Conservation (phyloP, 768 basidiomycete genomes). For the Heimioporus sp. region DNA sequence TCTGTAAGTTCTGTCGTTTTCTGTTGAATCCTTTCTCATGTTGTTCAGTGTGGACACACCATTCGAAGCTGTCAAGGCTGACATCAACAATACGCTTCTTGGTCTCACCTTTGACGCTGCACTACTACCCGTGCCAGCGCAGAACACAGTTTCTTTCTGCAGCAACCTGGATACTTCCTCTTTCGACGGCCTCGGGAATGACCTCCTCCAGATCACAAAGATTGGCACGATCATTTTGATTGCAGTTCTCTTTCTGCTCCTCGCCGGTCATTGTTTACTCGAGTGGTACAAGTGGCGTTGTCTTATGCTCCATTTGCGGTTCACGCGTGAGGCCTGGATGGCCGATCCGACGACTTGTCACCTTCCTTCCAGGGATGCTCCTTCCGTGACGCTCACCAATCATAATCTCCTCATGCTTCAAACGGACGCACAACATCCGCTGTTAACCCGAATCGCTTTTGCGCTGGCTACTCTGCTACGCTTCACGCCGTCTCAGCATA, state of each 20-base stretch:
- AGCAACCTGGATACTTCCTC: slow-evolving; percentile 74
- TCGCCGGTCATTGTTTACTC: slow-evolving; percentile 69
- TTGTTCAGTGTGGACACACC: slow-evolving; percentile 70
- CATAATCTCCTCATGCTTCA: slow-evolving; percentile 80
- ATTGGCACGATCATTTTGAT: slow-evolving; percentile 78
- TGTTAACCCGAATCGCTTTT: slow-evolving; percentile 66
- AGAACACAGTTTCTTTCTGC: slow-evolving; percentile 74
- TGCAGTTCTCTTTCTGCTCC: slow-evolving; percentile 65
- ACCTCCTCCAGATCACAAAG: slow-evolving; percentile 76
- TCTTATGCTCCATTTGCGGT: slow-evolving; percentile 61
- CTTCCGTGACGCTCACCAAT: slow-evolving; percentile 60
- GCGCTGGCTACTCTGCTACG: slow-evolving; percentile 47
- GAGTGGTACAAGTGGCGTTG: slow-evolving; percentile 90
- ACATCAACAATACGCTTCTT: slow-evolving; percentile 84
- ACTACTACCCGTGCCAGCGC: slow-evolving; percentile 72
- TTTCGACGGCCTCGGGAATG: slow-evolving; percentile 80
- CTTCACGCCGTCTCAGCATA: slow-evolving; percentile 60
- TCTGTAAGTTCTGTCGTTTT: slow-evolving; percentile 50
- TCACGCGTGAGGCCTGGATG: slow-evolving; percentile 74
- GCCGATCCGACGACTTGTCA: slow-evolving; percentile 66
- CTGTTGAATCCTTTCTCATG: not conserved
- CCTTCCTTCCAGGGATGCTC: slow-evolving; percentile 30
- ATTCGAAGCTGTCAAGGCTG: slow-evolving; percentile 82
- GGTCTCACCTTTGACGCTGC: slow-evolving; percentile 71
- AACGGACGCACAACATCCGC: slow-evolving; percentile 65